Percentiles rank a stretch among this genome's conserved stretches.
These are phyloP conservation scores for Reutealis trisperma DNA, from an alignment of 345 rosid genomes.

Conservation along the genomic window DNA sequence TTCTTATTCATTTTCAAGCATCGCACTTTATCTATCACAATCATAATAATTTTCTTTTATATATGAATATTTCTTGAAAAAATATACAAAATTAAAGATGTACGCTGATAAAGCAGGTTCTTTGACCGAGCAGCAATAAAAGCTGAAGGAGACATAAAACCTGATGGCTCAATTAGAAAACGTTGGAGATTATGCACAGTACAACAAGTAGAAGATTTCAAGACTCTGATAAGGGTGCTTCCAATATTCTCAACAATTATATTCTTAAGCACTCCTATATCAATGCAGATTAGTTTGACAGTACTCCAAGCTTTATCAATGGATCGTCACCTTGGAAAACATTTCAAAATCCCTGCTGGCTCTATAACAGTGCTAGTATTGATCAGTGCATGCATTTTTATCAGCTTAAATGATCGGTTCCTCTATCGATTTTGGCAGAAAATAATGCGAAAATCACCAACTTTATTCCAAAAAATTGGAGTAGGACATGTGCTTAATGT, in stretches of 20 bases:
- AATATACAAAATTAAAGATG: no score
- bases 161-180: slow-evolving; percentile 31
- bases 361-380: slow-evolving; percentile 38
- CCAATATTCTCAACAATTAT: slow-evolving; percentile 43
- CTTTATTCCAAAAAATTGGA: slow-evolving; percentile 44
- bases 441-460: slow-evolving; percentile 18
- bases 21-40: no score
- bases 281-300: slow-evolving; percentile 30
- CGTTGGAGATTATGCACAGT: slow-evolving; percentile 55
- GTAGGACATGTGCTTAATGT: slow-evolving; percentile 47
- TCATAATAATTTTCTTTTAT: background rate
- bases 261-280: slow-evolving; percentile 35
- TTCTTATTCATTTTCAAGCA: no score
- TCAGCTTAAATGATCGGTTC: slow-evolving; percentile 36
- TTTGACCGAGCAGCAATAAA: slow-evolving; percentile 47
- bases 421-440: slow-evolving; percentile 40
- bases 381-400: slow-evolving; percentile 24
- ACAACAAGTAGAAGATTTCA: slow-evolving; percentile 66
- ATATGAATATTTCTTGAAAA: background rate
- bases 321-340: slow-evolving; percentile 44
- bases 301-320: slow-evolving; percentile 53
- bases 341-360: slow-evolving; percentile 50
- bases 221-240: slow-evolving; percentile 41
- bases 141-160: slow-evolving; percentile 35
- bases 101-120: slow-evolving; percentile 33